Base-by-base conservation (phyloP, 1,139 yeast species). In the Pichia norvegensis region DNA sequence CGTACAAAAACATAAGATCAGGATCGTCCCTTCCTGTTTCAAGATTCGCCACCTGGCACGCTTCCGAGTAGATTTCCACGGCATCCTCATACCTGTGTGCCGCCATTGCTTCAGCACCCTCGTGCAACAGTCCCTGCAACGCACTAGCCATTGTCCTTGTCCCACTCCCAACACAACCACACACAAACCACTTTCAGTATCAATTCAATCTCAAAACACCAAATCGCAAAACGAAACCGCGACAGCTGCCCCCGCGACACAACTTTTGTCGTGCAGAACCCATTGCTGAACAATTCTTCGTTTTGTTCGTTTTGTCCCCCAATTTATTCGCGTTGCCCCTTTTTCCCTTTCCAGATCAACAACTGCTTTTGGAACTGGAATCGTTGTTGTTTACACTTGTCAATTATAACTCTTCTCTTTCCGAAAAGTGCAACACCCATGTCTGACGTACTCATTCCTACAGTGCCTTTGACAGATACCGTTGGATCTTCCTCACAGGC, bases 1-100 rank as follows among this genome's bases (percentile, higher is more conserved):
- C 97, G 54, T 92, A 87, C 33, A 85, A 63, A 53, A 75, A 78
- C 56, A 88, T 68, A 53, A 86, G 69, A 51, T 86, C 84, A 2
- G 94, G 84, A 58, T 84, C 84, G 42, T 79, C 81, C 44, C 77
- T 77, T 19, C 76, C 78, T 29, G 72, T 67, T 40, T 72, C 72
- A 35, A 69, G 67, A 40, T 78, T 72, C 55, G 66, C 73, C 38
- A 62, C 49, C 50, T 77, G 83, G 60, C 96, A 85, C 0, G 95
- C 92, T 45, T 79, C 78, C 0, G 86, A 90, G 52, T 85, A 85
- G 47, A 70, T 69, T 49, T 80, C 87, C 1, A 79, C 79, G 0
- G 97, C 90, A 25, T 63, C 62, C 40, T 82, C 94, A 60, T 70
- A 87, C 40, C 81, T 71, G 58, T 79, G 80, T 22, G 70, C 65